phyloP scores from a whole-genome alignment of 768 basidiomycete species.

The Clitopilus passeckerianus region DNA sequence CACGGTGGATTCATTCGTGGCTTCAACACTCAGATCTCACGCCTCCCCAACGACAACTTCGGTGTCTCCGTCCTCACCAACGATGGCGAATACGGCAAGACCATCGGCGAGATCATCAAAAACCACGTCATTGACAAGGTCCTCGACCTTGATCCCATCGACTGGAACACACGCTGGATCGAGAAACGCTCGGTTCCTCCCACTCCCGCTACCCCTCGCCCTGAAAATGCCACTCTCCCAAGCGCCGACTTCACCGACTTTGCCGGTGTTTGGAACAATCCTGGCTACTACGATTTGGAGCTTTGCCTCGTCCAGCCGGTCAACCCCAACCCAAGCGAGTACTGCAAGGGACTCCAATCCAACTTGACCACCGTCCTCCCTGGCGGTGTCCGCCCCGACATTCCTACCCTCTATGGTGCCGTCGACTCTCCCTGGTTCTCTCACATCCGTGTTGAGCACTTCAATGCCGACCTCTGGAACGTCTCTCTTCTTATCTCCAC shows the following conservation, averaged over 20 bases:
- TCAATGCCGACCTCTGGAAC: slow-evolving; percentile 17
- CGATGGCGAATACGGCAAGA: slow-evolving; percentile 14
- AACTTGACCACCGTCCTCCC: slow-evolving; percentile 16
- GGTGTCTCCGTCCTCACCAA: slow-evolving; percentile 23
- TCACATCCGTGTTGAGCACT: slow-evolving; percentile 17
- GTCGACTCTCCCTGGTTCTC: slow-evolving; percentile 13
- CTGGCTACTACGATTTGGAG: slow-evolving; percentile 13
- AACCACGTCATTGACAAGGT: slow-evolving; percentile 17
- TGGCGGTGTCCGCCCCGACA: slow-evolving; percentile 9
- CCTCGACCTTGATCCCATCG: slow-evolving; percentile 14
- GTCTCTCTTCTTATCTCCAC: slow-evolving; percentile 7
- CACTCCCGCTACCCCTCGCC: slow-evolving; percentile 7
- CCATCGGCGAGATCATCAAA: slow-evolving; percentile 14
- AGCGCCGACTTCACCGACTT: slow-evolving; percentile 7
- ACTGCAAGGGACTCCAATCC: slow-evolving; percentile 10
- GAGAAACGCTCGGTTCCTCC: neutral
- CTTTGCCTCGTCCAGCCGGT: slow-evolving; percentile 12
- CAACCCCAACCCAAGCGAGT: slow-evolving; percentile 4
- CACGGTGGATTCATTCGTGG: slow-evolving; percentile 1
- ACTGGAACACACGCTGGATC: slow-evolving; percentile 13
- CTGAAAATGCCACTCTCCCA: slow-evolving; percentile 10
- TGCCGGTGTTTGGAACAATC: slow-evolving; percentile 11
- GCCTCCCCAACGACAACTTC: slow-evolving; percentile 11
- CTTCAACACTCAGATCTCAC: slow-evolving; percentile 9
- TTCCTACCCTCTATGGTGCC: slow-evolving; percentile 17